Conservation (phyloP, 1,284 basidiomycete species). For the Pseudozyma tsukubaensis region DNA sequence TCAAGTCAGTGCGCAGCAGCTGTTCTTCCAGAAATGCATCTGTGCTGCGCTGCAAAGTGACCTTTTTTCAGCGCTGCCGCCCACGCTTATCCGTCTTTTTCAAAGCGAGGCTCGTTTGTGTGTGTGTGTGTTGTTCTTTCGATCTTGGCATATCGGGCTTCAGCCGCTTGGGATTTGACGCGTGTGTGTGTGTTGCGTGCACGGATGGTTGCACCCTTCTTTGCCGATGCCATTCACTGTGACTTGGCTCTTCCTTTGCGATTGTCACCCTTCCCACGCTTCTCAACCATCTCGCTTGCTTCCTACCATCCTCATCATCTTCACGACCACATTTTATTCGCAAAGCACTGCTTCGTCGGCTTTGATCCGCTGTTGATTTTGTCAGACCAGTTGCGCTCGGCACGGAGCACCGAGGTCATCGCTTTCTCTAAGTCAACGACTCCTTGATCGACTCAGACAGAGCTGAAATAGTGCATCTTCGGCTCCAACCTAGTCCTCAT, state of each 20-base stretch:
- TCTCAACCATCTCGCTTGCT: neutral
- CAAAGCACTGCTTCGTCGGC: neutral
- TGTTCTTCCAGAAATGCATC: too few relatives aligned
- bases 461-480: too few relatives aligned
- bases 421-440: too few relatives aligned
- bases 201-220: conserved; percentile 4
- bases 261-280: neutral
- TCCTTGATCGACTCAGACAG: too few relatives aligned
- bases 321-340: too few relatives aligned
- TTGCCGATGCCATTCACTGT: neutral
- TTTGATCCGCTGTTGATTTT: neutral
- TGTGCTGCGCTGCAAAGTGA: too few relatives aligned
- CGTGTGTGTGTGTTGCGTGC: conserved; percentile 9
- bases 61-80: neutral
- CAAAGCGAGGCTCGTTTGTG: neutral
- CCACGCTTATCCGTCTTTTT: neutral
- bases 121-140: neutral
- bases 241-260: neutral
- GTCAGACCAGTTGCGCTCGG: neutral
- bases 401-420: neutral
- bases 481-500: too few relatives aligned
- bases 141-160: neutral
- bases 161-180: conserved; percentile 1
- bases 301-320: neutral
- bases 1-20: conserved; percentile 14